Conservation (phyloP, 2,329 filamentous ascomycete species). For the Waltergamsia citrina region DNA sequence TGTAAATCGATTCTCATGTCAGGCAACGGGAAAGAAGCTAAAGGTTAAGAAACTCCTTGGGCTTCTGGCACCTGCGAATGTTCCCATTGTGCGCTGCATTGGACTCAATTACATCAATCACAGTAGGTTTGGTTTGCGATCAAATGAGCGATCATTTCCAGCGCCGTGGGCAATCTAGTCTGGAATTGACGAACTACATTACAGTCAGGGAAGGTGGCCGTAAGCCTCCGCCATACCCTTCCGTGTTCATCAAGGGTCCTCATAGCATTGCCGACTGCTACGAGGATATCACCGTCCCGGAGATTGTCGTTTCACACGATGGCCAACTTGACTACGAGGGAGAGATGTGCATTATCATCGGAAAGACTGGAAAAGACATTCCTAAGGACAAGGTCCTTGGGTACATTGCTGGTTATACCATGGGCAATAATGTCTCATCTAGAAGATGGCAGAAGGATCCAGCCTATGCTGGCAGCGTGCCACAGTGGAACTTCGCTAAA, state of each 20-base stretch:
- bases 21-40: conserved; percentile 42
- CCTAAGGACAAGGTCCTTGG: conserved; percentile 12
- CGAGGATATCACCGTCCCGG: conserved; percentile 31
- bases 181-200: background rate
- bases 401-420: conserved; percentile 44
- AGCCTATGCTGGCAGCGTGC: conserved; percentile 35
- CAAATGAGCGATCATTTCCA: background rate
- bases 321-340: conserved; percentile 38
- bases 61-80: conserved; percentile 37
- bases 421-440: conserved; percentile 44
- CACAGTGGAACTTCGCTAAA: conserved; percentile 48
- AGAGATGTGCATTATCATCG: conserved; percentile 37
- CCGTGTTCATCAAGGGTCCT: conserved; percentile 40
- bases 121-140: conserved; percentile 18
- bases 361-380: conserved; percentile 26
- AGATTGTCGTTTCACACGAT: conserved; percentile 37
- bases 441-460: conserved; percentile 43
- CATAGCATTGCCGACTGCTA: conserved; percentile 25
- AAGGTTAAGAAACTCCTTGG: conserved; percentile 43
- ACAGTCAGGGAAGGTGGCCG: conserved; percentile 41
- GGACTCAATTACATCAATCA: conserved; percentile 53
- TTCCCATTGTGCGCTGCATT: conserved; percentile 48
- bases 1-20: too few relatives aligned
- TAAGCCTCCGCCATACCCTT: conserved; percentile 36
- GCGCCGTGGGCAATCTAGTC: background rate